A percentile compares a stretch with the other conserved stretches of the same genome.
These are phyloP conservation scores for Malus hybrid DNA, from an alignment of 331 rosid genomes.

Conservation along the genomic window DNA sequence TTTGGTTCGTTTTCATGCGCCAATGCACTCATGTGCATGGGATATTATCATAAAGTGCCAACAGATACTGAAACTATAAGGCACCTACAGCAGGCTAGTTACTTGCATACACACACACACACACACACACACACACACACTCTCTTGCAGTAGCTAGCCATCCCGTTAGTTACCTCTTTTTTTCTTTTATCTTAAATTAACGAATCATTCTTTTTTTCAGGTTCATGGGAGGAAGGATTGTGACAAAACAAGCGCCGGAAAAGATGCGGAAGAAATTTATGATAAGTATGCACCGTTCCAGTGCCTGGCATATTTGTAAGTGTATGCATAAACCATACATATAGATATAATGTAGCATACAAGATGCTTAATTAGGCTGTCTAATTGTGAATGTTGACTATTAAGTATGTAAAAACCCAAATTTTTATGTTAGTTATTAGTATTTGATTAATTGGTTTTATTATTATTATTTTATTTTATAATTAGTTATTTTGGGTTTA, in stretches of 20 bases:
- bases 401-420: too few species aligned
- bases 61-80: slow-evolving; percentile 26
- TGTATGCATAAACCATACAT: neutral
- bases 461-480: too few species aligned
- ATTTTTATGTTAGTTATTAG: too few species aligned
- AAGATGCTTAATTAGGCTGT: too few species aligned
- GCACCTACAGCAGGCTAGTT: slow-evolving; percentile 16
- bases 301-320: slow-evolving; percentile 34
- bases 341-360: neutral
- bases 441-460: too few species aligned
- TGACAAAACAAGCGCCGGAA: neutral
- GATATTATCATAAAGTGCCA: slow-evolving; percentile 23
- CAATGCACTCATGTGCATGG: slow-evolving; percentile 25
- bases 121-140: too few species aligned
- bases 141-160: too few species aligned
- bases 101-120: too few species aligned
- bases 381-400: too few species aligned
- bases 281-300: slow-evolving; percentile 31
- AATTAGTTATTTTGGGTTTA: too few species aligned
- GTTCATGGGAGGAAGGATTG: slow-evolving; percentile 16
- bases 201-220: neutral
- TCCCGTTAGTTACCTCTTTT: too few species aligned
- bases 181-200: too few species aligned
- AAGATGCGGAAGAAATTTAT: slow-evolving; percentile 14
- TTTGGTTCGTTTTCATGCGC: slow-evolving; percentile 24